Evolutionary conservation across 2,329 filamentous ascomycete genomes (phyloP).

Genomic region (Aspergillus clavatus): DNA sequence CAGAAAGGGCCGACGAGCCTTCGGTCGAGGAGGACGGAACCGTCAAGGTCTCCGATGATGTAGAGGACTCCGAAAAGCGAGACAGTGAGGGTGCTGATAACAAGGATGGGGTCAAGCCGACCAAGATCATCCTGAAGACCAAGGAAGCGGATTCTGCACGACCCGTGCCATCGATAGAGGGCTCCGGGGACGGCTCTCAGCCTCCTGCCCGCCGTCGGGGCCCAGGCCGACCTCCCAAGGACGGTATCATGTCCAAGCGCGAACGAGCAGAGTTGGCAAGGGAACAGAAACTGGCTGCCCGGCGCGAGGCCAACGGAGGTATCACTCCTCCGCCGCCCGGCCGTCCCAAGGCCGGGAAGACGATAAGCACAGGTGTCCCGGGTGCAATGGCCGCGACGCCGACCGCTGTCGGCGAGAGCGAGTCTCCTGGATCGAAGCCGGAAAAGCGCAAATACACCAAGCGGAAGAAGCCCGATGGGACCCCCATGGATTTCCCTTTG

Average conservation of each 20-base stretch:
- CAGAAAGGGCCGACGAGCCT: constrained; percentile 43
- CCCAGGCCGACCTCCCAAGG: constrained; percentile 61
- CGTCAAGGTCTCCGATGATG: constrained; percentile 32
- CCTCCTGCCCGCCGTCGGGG: constrained; percentile 45
- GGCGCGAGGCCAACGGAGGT: constrained; percentile 45
- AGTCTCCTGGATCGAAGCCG: constrained; percentile 36
- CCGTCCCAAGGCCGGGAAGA: constrained; percentile 28
- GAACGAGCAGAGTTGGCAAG: constrained; percentile 53
- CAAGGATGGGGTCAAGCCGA: constrained; percentile 24
- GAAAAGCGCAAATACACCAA: constrained; percentile 49
- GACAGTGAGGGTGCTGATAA: constrained; percentile 24
- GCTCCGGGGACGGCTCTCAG: constrained; percentile 33
- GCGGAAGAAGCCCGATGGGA: constrained; percentile 42
- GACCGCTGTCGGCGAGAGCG: constrained; percentile 32
- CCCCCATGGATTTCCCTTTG: constrained; percentile 38
- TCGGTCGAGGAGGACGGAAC: constrained; percentile 31
- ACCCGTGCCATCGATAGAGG: constrained; percentile 29
- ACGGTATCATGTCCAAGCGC: constrained; percentile 63
- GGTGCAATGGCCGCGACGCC: constrained; percentile 8
- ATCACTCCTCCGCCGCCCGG: constrained; percentile 36
- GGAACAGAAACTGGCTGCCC: constrained; percentile 48
- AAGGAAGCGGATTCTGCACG: constrained; percentile 26
- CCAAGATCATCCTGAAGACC: constrained; percentile 27
- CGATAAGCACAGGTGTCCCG: constrained; percentile 2
- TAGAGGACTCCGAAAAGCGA: constrained; percentile 27